Evolutionary conservation across 2,329 filamentous ascomycete species (phyloP).

Genomic region (Aspergillus novoparasiticus): DNA sequence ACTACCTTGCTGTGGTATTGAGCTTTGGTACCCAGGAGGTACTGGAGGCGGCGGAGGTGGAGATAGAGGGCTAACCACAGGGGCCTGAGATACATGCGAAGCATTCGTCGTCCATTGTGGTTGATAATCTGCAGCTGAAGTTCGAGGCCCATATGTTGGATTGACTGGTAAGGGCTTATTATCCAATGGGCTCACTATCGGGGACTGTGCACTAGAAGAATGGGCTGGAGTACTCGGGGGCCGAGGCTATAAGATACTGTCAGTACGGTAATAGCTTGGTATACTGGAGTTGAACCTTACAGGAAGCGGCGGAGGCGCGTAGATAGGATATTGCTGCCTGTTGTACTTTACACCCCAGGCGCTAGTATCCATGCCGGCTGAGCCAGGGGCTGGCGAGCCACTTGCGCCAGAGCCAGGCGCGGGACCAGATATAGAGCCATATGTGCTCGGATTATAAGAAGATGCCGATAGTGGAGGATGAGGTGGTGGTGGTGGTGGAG

Average conservation of each 20-base stretch:
- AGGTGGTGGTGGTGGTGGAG: slow-evolving; percentile 30
- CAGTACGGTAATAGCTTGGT: slow-evolving; percentile 9
- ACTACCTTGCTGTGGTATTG: slow-evolving; percentile 28
- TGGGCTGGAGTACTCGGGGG: slow-evolving; percentile 32
- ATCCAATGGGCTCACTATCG: slow-evolving; percentile 17
- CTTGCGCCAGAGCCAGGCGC: slow-evolving; percentile 13
- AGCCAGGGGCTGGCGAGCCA: slow-evolving; percentile 21
- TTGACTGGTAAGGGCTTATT: slow-evolving; percentile 20
- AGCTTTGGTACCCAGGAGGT: slow-evolving; percentile 41
- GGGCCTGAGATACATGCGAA: slow-evolving; percentile 27
- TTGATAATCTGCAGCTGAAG: slow-evolving; percentile 11
- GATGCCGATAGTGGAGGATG: slow-evolving; percentile 25
- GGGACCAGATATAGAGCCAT: slow-evolving; percentile 36
- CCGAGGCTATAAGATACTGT: slow-evolving; percentile 34
- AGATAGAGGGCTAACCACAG: slow-evolving; percentile 27
- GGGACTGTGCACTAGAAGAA: slow-evolving; percentile 23
- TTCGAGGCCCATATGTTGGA: slow-evolving; percentile 22
- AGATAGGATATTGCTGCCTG: slow-evolving; percentile 30
- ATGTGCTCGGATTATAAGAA: slow-evolving; percentile 38
- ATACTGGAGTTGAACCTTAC: slow-evolving; percentile 29
- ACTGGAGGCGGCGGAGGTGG: slow-evolving; percentile 32
- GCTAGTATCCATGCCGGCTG: slow-evolving; percentile 33
- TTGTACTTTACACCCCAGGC: slow-evolving; percentile 50
- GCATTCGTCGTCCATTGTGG: slow-evolving; percentile 26
- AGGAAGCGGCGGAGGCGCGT: slow-evolving; percentile 39